Base-by-base conservation (phyloP, 75 land plant genomes). In the Pseudotsuga menziesii region DNA sequence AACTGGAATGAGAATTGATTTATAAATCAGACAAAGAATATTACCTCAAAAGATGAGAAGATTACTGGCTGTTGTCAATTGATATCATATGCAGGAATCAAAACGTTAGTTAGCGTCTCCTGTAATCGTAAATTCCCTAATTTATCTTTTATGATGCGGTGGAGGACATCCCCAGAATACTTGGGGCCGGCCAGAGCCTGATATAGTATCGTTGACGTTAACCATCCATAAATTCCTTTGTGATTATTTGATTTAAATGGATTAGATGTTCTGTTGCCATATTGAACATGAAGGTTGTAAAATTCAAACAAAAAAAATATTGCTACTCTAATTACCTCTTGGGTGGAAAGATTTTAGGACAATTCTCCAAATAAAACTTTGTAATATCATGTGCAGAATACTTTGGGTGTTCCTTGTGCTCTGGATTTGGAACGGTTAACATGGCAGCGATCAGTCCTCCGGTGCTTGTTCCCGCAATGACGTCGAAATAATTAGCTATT, bases 401-500 rank as follows among this genome's bases (percentile, higher is more conserved):
- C n/a, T 84, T 72, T 13, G 93, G 93, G 0, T 89, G 88, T 5
- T 82, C 78, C 29, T 88, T 19, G n/a, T n/a, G n/a, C n/a, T n/a
- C n/a, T 17, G 75, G 70, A 73, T 85, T 78, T 4, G 93, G 93
- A 9, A 87, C 83, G 2, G 89, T 61, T 29, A 91, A 64, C 93
- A 91, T 86, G 44, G 85, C 81, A 8, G 91, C 79, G 59, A 91
- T 75, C 0, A 88, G 72, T 2, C 88, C 90, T 48, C 89, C 93
- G 0, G 86, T 85, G 83, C 90, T 88, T 15, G 88, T 85, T 13
- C 89, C 87, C 14, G 89, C 85, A 0, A 87, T 78, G 12, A 87
- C 81, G 73, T 87, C 89, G 77, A 88, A 88, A 56, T 88, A 88
- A 35, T 88, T 88, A 35, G 90, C 90, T 13, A 88, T 19, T 67